Percentiles rank a stretch among this genome's conserved stretches.
phyloP scores from a whole-genome alignment of 495 filamentous ascomycete genomes.

The Tirmania nivea region DNA sequence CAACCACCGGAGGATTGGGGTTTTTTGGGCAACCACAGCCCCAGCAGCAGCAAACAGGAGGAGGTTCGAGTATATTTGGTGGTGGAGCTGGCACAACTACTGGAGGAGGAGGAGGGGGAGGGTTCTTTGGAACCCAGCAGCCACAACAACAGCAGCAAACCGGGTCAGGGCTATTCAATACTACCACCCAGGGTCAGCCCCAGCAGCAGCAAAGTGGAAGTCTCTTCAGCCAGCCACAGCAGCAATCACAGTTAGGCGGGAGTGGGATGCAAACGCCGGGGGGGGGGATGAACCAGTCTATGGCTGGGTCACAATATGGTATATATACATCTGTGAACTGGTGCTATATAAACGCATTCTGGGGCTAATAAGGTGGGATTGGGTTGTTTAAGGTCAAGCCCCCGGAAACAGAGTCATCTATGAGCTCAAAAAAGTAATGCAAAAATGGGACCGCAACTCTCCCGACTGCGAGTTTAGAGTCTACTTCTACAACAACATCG shows the following conservation, averaged over 20 bases:
- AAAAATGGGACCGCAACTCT: slow-evolving; percentile 63
- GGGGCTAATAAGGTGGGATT: no score
- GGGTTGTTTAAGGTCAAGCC: no score
- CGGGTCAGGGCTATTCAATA: slow-evolving; percentile 14
- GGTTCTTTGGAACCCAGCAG: slow-evolving; percentile 25
- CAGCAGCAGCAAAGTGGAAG: slow-evolving; percentile 21
- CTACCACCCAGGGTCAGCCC: slow-evolving; percentile 20
- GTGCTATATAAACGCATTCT: no score
- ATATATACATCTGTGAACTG: not conserved
- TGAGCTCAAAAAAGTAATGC: slow-evolving; percentile 25
- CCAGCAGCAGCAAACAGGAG: slow-evolving; percentile 12
- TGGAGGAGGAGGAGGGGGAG: slow-evolving; percentile 16
- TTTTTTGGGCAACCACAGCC: slow-evolving; percentile 6
- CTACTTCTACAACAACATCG: slow-evolving; percentile 88
- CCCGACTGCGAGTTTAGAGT: slow-evolving; percentile 59
- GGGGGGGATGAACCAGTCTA: not conserved
- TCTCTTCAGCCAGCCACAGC: no score
- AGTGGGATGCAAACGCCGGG: slow-evolving; percentile 10
- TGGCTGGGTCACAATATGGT: slow-evolving; percentile 3
- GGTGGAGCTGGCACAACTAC: slow-evolving; percentile 8
- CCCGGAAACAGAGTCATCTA: not conserved
- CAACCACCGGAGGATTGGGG: slow-evolving; percentile 6
- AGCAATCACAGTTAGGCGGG: slow-evolving; percentile 19
- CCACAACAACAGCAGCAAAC: slow-evolving; percentile 24
- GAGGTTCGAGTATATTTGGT: slow-evolving; percentile 24